Conservation (phyloP, 371 early-diverging fungal species). For the Syncephalastrum contaminatum region DNA sequence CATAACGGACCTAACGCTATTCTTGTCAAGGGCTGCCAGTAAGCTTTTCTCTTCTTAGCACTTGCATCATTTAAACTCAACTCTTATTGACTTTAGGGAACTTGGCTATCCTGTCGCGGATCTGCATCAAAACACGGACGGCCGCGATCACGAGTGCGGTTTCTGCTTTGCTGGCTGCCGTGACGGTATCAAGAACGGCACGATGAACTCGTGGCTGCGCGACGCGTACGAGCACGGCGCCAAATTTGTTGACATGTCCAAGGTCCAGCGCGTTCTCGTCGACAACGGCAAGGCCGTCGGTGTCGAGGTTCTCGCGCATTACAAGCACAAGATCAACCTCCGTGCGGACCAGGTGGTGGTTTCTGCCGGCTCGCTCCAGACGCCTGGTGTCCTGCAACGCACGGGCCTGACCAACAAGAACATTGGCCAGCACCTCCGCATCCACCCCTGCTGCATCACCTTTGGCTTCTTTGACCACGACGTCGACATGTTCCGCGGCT, state of each 20-base stretch:
- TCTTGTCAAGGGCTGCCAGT: conserved; percentile 62
- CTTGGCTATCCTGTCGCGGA: conserved; percentile 59
- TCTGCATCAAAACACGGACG: conserved; percentile 70
- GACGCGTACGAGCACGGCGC: conserved; percentile 67
- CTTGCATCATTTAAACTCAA: not conserved
- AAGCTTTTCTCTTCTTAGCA: conserved; percentile 12
- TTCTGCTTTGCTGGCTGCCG: conserved; percentile 72
- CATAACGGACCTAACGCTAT: conserved; percentile 65
- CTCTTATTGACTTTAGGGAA: conserved; percentile 23
- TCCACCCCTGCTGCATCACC: conserved; percentile 66
- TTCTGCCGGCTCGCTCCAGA: conserved; percentile 66
- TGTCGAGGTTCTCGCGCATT: conserved; percentile 39
- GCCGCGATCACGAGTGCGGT: conserved; percentile 62
- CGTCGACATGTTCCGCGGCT: conserved; percentile 55
- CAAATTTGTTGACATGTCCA: conserved; percentile 58
- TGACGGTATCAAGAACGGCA: conserved; percentile 70
- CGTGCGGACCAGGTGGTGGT: conserved; percentile 62
- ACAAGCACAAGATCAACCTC: conserved; percentile 30
- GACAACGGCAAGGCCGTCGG: conserved; percentile 52
- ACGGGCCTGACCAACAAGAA: conserved; percentile 70
- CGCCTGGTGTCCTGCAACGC: conserved; percentile 64
- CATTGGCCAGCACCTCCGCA: conserved; percentile 66
- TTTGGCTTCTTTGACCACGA: conserved; percentile 64
- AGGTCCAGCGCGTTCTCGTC: conserved; percentile 54
- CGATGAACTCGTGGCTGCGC: conserved; percentile 64